Percentiles rank a stretch among this genome's conserved stretches.
Evolutionary conservation across 371 early-diverging fungal species (phyloP).

Genomic region (Basidiobolus meristosporus): DNA sequence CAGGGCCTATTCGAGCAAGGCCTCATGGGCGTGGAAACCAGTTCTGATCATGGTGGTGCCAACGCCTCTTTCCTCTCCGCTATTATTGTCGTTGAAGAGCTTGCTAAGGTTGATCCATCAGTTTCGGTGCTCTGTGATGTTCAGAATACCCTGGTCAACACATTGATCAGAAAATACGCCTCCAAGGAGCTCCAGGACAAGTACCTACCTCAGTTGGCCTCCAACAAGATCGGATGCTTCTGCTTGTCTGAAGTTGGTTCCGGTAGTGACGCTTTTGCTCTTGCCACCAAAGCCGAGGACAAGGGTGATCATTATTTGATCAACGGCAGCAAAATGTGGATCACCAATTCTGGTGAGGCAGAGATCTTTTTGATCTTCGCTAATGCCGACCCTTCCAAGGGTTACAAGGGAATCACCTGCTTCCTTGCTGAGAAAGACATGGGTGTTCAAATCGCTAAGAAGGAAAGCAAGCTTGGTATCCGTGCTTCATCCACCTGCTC

Average conservation of each 20-base stretch:
- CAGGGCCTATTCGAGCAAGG: slow-evolving; percentile 82
- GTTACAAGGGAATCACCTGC: slow-evolving; percentile 96
- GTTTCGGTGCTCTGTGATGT: slow-evolving; percentile 88
- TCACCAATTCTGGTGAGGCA: slow-evolving; percentile 76
- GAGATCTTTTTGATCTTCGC: slow-evolving; percentile 95
- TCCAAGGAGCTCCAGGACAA: slow-evolving; percentile 52
- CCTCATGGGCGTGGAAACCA: slow-evolving; percentile 92
- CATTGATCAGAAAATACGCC: slow-evolving; percentile 79
- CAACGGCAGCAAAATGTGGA: slow-evolving; percentile 89
- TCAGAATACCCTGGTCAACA: slow-evolving; percentile 94
- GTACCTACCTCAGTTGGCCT: slow-evolving; percentile 68
- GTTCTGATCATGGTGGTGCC: slow-evolving; percentile 61
- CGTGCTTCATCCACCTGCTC: slow-evolving; percentile 90
- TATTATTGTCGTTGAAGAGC: slow-evolving; percentile 81
- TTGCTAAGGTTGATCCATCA: slow-evolving; percentile 92
- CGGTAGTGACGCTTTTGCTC: slow-evolving; percentile 93
- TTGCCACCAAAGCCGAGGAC: slow-evolving; percentile 79
- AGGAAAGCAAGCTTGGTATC: slow-evolving; percentile 95
- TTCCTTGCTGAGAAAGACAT: slow-evolving; percentile 88
- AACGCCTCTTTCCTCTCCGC: slow-evolving; percentile 83
- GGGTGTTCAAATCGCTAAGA: slow-evolving; percentile 90
- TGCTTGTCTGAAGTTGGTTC: slow-evolving; percentile 85
- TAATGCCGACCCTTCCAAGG: slow-evolving; percentile 82
- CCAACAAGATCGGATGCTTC: slow-evolving; percentile 78
- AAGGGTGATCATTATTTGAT: slow-evolving; percentile 80